Evolutionary conservation across 73 alveolate genomes (phyloP).

Genomic region (Symbiodinium pilosum): DNA sequence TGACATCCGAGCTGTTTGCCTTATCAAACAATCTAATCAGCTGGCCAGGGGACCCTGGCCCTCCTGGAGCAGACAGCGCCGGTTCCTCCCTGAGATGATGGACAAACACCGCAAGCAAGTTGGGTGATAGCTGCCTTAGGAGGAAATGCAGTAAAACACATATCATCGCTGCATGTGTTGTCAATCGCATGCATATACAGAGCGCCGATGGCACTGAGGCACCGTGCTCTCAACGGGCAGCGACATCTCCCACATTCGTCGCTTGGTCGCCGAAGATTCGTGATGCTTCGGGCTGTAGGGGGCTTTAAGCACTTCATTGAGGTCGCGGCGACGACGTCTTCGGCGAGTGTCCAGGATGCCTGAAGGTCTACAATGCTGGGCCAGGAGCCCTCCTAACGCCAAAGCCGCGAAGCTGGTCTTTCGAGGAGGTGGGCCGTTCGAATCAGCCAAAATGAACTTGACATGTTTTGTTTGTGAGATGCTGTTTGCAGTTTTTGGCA

Average conservation of each 20-base stretch:
- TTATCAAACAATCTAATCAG: no score
- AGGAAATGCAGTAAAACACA: no score
- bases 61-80: constrained; percentile 94
- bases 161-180: no score
- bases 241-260: constrained; percentile 75
- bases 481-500: background rate
- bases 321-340: constrained; percentile 91
- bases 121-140: no score
- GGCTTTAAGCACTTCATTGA: background rate
- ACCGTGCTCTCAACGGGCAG: constrained; percentile 65
- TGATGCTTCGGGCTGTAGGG: no score
- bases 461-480: background rate
- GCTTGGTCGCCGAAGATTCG: no score
- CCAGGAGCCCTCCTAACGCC: constrained; percentile 65
- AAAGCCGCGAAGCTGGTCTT: constrained; percentile 70
- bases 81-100: constrained; percentile 18
- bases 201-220: constrained; percentile 21
- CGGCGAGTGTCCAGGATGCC: constrained; percentile 88
- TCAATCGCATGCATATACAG: no score
- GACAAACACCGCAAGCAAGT: no score
- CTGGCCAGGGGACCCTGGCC: constrained; percentile 95
- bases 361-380: constrained; percentile 73
- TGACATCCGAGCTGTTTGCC: no score
- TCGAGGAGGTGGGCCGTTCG: constrained; percentile 36
- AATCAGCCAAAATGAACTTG: background rate